Evolutionary conservation across 345 rosid genomes (phyloP).

Genomic region (Gossypioides kirkii): DNA sequence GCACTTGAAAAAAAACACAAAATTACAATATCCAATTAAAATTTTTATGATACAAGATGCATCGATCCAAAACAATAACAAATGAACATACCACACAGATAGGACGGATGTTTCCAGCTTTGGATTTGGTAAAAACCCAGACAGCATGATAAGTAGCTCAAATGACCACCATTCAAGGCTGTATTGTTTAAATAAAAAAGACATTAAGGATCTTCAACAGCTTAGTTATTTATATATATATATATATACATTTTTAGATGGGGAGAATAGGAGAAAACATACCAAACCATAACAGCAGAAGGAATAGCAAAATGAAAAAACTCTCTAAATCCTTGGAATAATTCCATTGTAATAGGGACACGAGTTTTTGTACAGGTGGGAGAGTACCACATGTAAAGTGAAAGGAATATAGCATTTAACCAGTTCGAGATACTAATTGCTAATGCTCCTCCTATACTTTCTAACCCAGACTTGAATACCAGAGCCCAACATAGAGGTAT

Average conservation of each 20-base stretch:
- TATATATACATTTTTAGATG: not conserved
- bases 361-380: conserved; percentile 30
- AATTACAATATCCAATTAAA: not conserved
- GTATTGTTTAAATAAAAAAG: conserved; percentile 1
- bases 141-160: conserved; percentile 48
- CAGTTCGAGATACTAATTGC: conserved; percentile 28
- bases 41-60: not conserved
- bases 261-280: not conserved
- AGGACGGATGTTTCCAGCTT: conserved; percentile 57
- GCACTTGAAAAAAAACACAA: not conserved
- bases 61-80: not conserved
- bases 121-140: conserved; percentile 54
- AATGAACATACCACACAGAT: conserved; percentile 40
- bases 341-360: conserved; percentile 23
- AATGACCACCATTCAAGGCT: conserved; percentile 70
- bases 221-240: too few relatives aligned
- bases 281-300: conserved; percentile 41
- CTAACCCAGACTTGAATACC: conserved; percentile 27
- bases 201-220: not conserved
- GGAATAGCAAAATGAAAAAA: conserved; percentile 39
- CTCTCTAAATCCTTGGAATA: conserved; percentile 26
- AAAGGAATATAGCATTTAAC: conserved; percentile 31
- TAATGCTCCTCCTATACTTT: conserved; percentile 29
- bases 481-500: conserved; percentile 39
- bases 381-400: conserved; percentile 27